A percentile compares a stretch with the other conserved stretches of the same genome.
Evolutionary conservation across 257 asterid genomes (phyloP).

Genomic region (Cordia subcordata): DNA sequence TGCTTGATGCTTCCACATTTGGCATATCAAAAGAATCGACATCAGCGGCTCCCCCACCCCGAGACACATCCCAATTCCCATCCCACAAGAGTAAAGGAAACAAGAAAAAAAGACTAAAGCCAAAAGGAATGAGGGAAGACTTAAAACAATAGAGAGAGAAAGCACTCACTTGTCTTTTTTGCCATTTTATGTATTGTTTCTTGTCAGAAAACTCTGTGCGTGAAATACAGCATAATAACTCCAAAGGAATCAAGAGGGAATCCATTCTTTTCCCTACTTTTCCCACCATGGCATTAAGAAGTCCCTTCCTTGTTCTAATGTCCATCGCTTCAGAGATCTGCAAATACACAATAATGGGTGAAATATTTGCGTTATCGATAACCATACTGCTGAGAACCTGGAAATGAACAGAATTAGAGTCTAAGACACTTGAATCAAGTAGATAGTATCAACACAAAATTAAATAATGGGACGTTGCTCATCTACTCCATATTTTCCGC

Average conservation of each 20-base stretch:
- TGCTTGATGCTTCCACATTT: neutral
- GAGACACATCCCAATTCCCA: too few relatives aligned
- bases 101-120: constrained; percentile 5
- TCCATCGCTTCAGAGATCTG: constrained; percentile 95
- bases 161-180: constrained; percentile 89
- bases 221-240: constrained; percentile 85
- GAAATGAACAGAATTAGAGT: too few relatives aligned
- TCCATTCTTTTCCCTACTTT: constrained; percentile 98
- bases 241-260: constrained; percentile 82
- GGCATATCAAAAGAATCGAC: neutral
- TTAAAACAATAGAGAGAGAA: constrained; percentile 21
- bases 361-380: neutral
- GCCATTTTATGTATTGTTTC: constrained; percentile 94
- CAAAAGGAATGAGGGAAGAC: constrained; percentile 4
- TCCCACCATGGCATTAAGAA: constrained; percentile 93
- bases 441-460: too few relatives aligned
- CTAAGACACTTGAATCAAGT: too few relatives aligned
- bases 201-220: constrained; percentile 92
- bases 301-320: constrained; percentile 81
- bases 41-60: too few relatives aligned
- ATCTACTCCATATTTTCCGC: too few relatives aligned
- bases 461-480: too few relatives aligned
- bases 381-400: too few relatives aligned
- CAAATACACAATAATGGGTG: neutral
- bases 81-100: constrained; percentile 1